Percentiles rank a stretch among this genome's conserved stretches.
These are phyloP conservation scores for Dictyostelium purpureum DNA, from an alignment of 78 protist genomes.

Conservation along the genomic window DNA sequence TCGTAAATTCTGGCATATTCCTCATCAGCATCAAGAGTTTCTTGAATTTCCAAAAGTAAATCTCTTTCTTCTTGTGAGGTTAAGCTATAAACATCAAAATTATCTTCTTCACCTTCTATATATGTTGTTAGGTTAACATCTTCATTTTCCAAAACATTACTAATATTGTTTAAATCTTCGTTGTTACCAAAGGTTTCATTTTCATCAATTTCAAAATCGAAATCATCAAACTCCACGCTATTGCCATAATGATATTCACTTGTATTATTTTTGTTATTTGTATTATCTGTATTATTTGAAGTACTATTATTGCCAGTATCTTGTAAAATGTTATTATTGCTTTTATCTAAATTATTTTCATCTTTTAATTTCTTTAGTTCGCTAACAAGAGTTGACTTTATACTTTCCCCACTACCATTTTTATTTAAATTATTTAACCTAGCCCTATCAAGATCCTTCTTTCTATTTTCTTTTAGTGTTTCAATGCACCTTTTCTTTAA, in stretches of 20 bases:
- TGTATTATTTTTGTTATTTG: not conserved
- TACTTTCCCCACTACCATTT: not conserved
- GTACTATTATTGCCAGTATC: not conserved
- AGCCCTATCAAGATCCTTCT: not conserved
- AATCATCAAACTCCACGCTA: constrained; percentile 6
- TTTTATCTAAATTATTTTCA: not conserved
- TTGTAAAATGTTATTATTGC: not conserved
- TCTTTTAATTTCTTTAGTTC: constrained; percentile 2
- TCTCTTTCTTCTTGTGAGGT: not conserved
- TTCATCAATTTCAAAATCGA: constrained; percentile 5
- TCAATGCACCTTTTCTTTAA: constrained; percentile 15
- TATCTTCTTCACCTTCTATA: not conserved
- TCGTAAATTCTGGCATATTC: not conserved
- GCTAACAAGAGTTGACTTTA: not conserved
- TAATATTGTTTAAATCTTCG: not conserved
- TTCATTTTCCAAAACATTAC: not conserved
- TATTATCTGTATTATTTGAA: not conserved
- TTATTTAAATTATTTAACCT: not conserved
- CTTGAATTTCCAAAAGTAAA: not conserved
- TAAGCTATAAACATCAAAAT: not conserved
- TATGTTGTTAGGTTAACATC: no score
- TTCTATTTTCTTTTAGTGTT: constrained; percentile 15
- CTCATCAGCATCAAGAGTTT: not conserved
- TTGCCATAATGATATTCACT: not conserved
- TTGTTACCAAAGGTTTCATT: not conserved